Conservation (phyloP, 2,329 filamentous ascomycete species). For the Alternaria metachromatica region DNA sequence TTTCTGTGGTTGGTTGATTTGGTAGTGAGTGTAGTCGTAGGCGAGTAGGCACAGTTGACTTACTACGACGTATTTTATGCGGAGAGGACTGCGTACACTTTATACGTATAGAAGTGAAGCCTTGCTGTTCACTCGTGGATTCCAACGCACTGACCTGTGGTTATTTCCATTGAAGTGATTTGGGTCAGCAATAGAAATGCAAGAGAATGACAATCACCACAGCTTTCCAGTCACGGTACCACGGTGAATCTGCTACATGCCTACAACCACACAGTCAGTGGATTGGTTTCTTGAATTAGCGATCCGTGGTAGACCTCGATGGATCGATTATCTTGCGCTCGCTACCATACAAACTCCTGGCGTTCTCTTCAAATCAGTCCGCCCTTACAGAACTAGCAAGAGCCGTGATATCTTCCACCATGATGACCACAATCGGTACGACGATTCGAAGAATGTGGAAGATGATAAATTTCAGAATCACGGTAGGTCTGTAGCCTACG, state of each 20-base stretch:
- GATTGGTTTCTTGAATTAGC: not conserved
- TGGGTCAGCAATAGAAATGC: not conserved
- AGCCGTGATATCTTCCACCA: too few relatives aligned
- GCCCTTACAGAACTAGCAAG: too few relatives aligned
- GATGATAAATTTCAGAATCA: too few relatives aligned
- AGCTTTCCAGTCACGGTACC: not conserved
- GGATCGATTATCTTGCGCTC: not conserved
- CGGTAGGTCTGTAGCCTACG: not conserved
- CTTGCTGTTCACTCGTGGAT: not conserved
- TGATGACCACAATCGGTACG: not conserved
- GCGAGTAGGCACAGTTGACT: not conserved
- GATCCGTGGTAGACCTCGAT: not conserved
- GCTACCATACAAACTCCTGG: not conserved
- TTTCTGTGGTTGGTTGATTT: not conserved
- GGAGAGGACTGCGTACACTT: not conserved
- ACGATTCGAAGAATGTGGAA: not conserved
- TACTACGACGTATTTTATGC: not conserved
- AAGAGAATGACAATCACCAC: not conserved
- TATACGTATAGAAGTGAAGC: not conserved
- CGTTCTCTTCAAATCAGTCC: too few relatives aligned
- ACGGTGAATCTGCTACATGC: not conserved
- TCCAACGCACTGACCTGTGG: not conserved
- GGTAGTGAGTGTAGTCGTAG: not conserved
- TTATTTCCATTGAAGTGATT: not conserved
- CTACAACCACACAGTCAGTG: not conserved